Conservation (phyloP, 345 rosid genomes). For the Ailanthus altissimus region DNA sequence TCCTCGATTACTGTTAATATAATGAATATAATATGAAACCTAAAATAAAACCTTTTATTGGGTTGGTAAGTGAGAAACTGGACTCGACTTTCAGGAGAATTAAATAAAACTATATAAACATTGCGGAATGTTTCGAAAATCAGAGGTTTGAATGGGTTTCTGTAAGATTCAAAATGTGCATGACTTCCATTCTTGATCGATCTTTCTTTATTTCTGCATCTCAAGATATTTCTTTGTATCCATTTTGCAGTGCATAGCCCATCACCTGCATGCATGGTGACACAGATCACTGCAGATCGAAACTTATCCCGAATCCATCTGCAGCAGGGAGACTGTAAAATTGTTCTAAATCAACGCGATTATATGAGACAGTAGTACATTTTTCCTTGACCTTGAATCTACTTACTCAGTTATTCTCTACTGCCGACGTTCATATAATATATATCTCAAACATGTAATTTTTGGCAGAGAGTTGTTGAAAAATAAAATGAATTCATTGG, state of each 20-base stretch:
- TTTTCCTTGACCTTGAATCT: no score
- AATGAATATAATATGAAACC: neutral
- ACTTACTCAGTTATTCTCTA: no score
- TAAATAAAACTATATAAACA: no score
- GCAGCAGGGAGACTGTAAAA: conserved; percentile 1
- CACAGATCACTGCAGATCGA: conserved; percentile 30
- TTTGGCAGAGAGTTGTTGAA: no score
- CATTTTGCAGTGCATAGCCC: conserved; percentile 31
- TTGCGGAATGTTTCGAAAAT: conserved; percentile 7
- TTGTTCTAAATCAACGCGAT: neutral
- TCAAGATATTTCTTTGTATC: conserved; percentile 22
- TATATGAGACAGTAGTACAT: neutral
- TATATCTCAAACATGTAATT: no score
- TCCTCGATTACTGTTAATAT: neutral
- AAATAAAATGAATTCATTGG: no score
- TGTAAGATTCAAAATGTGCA: conserved; percentile 26
- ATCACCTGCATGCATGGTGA: conserved; percentile 34
- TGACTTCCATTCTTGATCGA: conserved; percentile 29
- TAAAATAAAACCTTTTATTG: conserved; percentile 4
- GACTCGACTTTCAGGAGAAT: neutral
- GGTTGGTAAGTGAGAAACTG: conserved; percentile 17
- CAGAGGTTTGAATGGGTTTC: conserved; percentile 20
- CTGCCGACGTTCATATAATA: no score
- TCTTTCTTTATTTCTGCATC: conserved; percentile 24
- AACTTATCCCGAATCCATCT: conserved; percentile 27